Evolutionary conservation across 768 basidiomycete genomes (phyloP), one percentile per base, ranked within the genome.

Genomic region (Sarcomyxa edulis): DNA sequence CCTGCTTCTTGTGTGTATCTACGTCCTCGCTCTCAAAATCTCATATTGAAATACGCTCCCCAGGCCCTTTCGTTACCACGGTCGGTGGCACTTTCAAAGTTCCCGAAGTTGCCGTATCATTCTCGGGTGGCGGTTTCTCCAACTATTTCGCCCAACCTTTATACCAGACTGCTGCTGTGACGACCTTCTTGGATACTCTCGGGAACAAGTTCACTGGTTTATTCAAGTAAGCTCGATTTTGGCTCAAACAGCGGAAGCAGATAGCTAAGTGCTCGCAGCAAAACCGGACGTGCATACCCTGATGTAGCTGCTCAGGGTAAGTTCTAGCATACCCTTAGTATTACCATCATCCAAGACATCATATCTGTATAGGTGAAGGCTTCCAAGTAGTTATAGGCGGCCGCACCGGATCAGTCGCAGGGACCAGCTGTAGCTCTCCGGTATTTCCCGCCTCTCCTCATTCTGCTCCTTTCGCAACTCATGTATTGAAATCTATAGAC

Each of bases 1-100:
- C 76, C 76, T 5, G 64, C 74, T 21, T 48, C 62, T 6, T 47
- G 5, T 76, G 62, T 20, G 35, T n/a, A n/a, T 37, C 28, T 5
- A 24, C 5, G 49, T 43, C 49, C 42, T 60, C 63, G n/a, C n/a
- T n/a, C n/a, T n/a, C n/a, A n/a, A n/a, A n/a, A n/a, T 28, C 29
- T 14, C 12, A 21, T 3, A 21, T 6, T 20, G 7, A 34, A 27
- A 21, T 14, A 23, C 5, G 19, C 11, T 7, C 12, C n/a, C 16
- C 22, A 41, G 39, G 44, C 23, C 48, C 48, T 15, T 48, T 35
- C 32, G 48, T 46, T 11, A 48, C 48, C 11, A 16, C 45, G 6
- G 48, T 48, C 3, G 48, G 47, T 7, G 47, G 47, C 10, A 48
- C 47, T 1, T 38, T 35, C 10, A 19, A 32, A 11, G 23, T 40